Evolutionary conservation across 495 filamentous ascomycete genomes (phyloP).

Genomic region (Neurospora hispaniola): DNA sequence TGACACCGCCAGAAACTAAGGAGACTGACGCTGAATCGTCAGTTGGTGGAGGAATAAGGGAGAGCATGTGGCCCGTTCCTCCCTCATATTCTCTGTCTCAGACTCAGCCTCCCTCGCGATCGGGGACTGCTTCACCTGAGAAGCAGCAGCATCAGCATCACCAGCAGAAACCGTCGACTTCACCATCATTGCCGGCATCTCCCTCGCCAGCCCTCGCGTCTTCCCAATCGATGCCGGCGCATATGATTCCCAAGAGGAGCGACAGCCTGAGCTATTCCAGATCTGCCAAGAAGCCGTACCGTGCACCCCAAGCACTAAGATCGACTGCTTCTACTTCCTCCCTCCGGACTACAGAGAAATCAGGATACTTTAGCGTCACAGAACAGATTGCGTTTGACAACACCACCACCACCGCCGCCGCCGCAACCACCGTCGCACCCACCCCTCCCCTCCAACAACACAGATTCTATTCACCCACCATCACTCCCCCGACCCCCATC

Average conservation of each 20-base stretch:
- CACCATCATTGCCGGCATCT: background rate
- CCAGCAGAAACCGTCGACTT: background rate
- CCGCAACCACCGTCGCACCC: background rate
- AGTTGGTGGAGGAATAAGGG: background rate
- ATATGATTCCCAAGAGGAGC: background rate
- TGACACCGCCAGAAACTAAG: background rate
- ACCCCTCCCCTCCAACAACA: background rate
- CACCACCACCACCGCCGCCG: background rate
- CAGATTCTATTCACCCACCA: background rate
- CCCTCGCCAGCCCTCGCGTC: background rate
- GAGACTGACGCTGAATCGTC: background rate
- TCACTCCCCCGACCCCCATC: constrained; percentile 7
- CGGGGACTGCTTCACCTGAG: background rate
- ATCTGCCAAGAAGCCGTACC: background rate
- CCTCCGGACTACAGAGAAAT: background rate
- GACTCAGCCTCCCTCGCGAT: background rate
- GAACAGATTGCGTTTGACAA: background rate
- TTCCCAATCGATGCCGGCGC: background rate
- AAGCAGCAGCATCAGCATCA: background rate
- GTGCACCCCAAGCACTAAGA: background rate
- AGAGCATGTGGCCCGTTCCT: background rate
- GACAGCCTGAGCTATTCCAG: background rate
- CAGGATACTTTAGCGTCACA: background rate
- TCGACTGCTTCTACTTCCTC: background rate
- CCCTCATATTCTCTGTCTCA: background rate